Base-by-base conservation (phyloP, 192 early-diverging fungal genomes). In the Gigaspora rosea region DNA sequence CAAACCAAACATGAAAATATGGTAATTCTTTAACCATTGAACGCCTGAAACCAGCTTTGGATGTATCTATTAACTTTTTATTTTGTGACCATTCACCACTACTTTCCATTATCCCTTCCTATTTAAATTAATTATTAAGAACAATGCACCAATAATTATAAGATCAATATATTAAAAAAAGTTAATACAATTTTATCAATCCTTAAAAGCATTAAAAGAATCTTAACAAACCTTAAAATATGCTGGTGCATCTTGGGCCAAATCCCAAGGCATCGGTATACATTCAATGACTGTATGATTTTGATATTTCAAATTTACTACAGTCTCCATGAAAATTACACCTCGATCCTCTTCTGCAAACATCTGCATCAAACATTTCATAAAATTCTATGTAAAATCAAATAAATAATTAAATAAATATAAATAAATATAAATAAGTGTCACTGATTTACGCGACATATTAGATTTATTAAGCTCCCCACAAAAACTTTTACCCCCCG, bases 1-100 rank as follows among this genome's bases (percentile, higher is more conserved):
- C 91, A 78, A 95, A 94, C 97, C 97, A 99, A 2, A 98, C 94
- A 71, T 99, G 97, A 79, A 99, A 97, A 80, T 95, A 99, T 2
- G 97, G 95, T 82, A 98, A 58, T 50, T 97, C 89, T 11, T 89
- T 86, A 8, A 91, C 89, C 85, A 95, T 86, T 9, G 86, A 83
- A 49, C 87, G 79, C 66, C 92, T 87, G 79, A 95, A 94, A 33
- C 93, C 82, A 10, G 82, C 67, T 68, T 91, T 89, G 1, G 83
- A 74, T 11, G 92, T 94, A 77, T 92, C 90, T 56, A 96, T 93
- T 52, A 91, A 47, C 74, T 96, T 91, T 73, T 83, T 84, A 73
- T 93, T 86, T 79, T 97, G 96, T 16, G 93, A 90, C 95, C 95
- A 98, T 71, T 99, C 97, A 57, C 94, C 95, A 52, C 90, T 94